Evolutionary conservation across 495 filamentous ascomycete genomes (phyloP), one percentile per base, ranked within the genome.

Genomic region (Aspergillus campestris): DNA sequence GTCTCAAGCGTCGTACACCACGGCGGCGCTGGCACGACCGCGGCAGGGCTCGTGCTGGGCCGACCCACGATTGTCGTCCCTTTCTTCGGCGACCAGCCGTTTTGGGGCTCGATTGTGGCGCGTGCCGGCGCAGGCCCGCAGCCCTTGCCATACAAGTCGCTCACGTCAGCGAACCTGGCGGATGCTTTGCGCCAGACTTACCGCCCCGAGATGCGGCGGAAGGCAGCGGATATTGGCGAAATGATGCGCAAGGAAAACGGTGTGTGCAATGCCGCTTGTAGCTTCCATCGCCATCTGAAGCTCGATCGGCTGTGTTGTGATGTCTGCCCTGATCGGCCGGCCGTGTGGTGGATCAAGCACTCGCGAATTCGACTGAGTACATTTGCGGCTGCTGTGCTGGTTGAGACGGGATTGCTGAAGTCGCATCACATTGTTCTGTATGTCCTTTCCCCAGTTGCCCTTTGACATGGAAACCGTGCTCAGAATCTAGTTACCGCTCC

Each of bases 31-130:
- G 86, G 86, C 24, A 91, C 86, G 7, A 87, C 82, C 6, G 86
- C 86, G 8, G 80, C 81, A 3, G 84, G 85, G 8, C 80, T 91
- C 38, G 66, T 76, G 2, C 60, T 69, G 1, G 83, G 82, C 3
- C 76, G 73, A 32, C 85, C 86, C 4, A 88, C 86, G 0, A 71
- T 88, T 2, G 70, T 91, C 14, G 79, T 89, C 4, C 86, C 86
- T 0, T 91, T 91, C 63, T 89, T 91, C 58, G 86, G 86, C 6
- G 86, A 89, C 47, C 85, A 89, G 59, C 80, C 79, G 0, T 89
- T 88, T 50, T 89, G 86, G 86, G 86, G 85, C 6, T 70, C 76
- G 3, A 86, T 89, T 75, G 74, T 89, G 38, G 77, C 78, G 9
- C 73, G 69, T 41, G 81, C 85, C 8, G 84, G 85, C 7, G 86